Percentiles rank a stretch among this genome's conserved stretches.
Conservation (phyloP, 116 monocot species). For the Posidonia oceanica region DNA sequence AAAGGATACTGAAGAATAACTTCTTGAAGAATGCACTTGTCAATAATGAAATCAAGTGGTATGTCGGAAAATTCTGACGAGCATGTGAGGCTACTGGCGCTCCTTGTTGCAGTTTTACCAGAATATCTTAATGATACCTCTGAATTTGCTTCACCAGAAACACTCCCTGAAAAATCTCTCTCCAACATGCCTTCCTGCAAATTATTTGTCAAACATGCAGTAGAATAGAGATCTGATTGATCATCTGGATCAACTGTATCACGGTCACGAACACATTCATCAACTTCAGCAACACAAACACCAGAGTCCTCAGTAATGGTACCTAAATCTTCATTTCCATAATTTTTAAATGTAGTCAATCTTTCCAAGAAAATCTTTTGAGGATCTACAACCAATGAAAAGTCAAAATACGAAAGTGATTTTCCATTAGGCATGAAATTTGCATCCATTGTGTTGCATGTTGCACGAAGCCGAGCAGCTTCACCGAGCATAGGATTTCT, state of each 20-base stretch:
- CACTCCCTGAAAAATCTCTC: conserved; percentile 13
- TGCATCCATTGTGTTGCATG: conserved; percentile 13
- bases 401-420: conserved; percentile 45
- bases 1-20: conserved; percentile 97
- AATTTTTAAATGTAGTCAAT: neutral
- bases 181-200: conserved; percentile 9
- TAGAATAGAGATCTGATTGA: conserved; percentile 9
- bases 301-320: neutral
- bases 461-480: conserved; percentile 21
- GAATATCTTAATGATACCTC: conserved; percentile 27
- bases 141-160: conserved; percentile 67
- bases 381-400: conserved; percentile 52
- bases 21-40: conserved; percentile 76
- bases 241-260: conserved; percentile 11
- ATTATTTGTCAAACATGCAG: conserved; percentile 16
- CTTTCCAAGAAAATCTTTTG: conserved; percentile 27
- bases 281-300: neutral
- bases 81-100: neutral
- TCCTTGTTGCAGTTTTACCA: conserved; percentile 2
- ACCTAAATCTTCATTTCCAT: neutral
- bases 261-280: conserved; percentile 7
- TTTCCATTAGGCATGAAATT: conserved; percentile 10
- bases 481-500: conserved; percentile 49
- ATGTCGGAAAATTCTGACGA: conserved; percentile 39
- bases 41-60: conserved; percentile 70